Percentiles rank a stretch among this genome's conserved stretches.
These are phyloP conservation scores for Geranomyces variabilis DNA, from an alignment of 192 early-diverging fungal species.

Conservation along the genomic window DNA sequence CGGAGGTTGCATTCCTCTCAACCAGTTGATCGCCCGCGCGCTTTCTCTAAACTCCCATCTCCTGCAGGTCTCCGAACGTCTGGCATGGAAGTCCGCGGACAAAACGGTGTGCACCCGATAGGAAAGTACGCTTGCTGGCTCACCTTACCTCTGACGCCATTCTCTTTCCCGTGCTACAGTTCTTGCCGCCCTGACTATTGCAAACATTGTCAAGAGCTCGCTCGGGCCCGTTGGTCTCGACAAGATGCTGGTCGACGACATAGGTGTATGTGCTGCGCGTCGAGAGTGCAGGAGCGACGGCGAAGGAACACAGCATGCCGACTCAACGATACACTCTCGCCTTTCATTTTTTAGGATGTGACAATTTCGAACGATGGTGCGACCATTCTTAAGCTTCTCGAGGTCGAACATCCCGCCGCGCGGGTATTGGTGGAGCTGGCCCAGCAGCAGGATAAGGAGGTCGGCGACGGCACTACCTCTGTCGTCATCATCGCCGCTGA, in stretches of 20 bases:
- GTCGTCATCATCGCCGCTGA: conserved; percentile 99
- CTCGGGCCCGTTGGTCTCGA: conserved; percentile 98
- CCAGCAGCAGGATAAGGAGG: conserved; percentile 99
- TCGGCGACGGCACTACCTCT: conserved; percentile 98
- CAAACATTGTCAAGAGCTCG: conserved; percentile 98
- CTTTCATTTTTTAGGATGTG: conserved; percentile 89
- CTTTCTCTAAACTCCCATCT: not conserved
- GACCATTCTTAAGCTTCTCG: conserved; percentile 94
- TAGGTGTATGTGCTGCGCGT: conserved; percentile 71
- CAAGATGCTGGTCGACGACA: conserved; percentile 99
- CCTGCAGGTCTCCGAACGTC: conserved; percentile 87
- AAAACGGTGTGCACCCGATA: conserved; percentile 90
- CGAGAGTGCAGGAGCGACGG: too few species aligned
- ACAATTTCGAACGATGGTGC: conserved; percentile 99
- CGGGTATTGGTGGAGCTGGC: conserved; percentile 97
- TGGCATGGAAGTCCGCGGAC: conserved; percentile 87
- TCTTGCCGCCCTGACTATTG: conserved; percentile 90
- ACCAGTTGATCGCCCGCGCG: not conserved
- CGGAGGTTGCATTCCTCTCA: conserved; percentile 26
- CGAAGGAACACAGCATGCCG: too few species aligned
- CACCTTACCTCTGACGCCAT: too few species aligned
- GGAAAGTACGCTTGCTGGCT: too few species aligned
- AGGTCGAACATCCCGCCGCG: conserved; percentile 98
- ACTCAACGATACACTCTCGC: too few species aligned
- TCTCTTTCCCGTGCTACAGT: conserved; percentile 58